These are phyloP conservation scores for Benincasa hispida DNA, from an alignment of 306 rosid genomes.

Conservation along the genomic window DNA sequence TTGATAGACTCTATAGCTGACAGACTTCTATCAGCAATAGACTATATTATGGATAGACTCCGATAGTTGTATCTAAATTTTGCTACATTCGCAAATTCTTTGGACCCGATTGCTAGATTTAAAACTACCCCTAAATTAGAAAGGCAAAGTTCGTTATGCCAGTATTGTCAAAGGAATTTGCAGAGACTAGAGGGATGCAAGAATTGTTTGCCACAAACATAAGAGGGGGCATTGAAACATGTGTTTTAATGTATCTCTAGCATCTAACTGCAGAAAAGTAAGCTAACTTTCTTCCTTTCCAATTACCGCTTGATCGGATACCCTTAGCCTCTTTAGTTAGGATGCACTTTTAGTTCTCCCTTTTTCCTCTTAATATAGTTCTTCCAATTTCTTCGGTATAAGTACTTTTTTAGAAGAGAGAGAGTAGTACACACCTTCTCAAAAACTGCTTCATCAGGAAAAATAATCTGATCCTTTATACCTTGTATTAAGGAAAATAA, in stretches of 20 bases:
- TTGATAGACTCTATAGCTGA: too few relatives aligned
- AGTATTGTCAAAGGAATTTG: neutral
- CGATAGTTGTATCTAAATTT: too few relatives aligned
- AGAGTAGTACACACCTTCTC: constrained; percentile 53
- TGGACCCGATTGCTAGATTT: too few relatives aligned
- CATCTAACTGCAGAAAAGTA: neutral
- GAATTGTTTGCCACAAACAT: neutral
- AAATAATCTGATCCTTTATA: constrained; percentile 79
- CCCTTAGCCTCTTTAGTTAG: neutral
- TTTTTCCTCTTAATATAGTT: neutral
- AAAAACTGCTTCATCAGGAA: constrained; percentile 86
- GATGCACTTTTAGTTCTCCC: neutral
- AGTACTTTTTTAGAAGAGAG: neutral
- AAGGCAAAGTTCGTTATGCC: neutral
- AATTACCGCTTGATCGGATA: neutral
- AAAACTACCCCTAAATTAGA: too few relatives aligned
- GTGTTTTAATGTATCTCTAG: neutral
- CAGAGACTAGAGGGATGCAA: neutral
- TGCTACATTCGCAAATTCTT: too few relatives aligned
- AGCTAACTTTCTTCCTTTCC: neutral
- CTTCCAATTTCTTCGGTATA: neutral
- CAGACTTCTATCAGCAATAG: too few relatives aligned
- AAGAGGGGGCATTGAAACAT: neutral
- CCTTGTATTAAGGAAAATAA: constrained; percentile 38
- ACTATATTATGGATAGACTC: too few relatives aligned